Conservation (phyloP, 2,329 filamentous ascomycete genomes). For the Alternaria sp. region DNA sequence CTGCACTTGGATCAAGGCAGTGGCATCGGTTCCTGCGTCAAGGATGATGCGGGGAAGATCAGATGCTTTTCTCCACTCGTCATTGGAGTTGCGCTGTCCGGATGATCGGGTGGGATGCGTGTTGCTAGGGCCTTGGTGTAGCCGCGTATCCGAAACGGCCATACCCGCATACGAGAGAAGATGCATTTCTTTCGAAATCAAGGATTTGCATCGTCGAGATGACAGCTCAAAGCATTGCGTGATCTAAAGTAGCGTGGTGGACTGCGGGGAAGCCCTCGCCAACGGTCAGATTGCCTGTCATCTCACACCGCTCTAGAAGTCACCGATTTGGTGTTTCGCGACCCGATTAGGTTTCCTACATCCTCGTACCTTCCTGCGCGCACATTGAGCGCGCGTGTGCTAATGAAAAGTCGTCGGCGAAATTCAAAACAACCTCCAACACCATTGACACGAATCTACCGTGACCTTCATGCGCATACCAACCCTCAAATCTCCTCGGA, state of each 20-base stretch:
- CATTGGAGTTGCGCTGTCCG: not conserved
- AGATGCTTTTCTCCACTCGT: not conserved
- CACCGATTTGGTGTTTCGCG: not conserved
- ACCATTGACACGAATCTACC: not conserved
- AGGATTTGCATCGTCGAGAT: not conserved
- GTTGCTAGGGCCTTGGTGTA: not conserved
- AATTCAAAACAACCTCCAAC: not conserved
- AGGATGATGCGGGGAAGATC: constrained; percentile 1
- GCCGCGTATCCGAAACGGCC: not conserved
- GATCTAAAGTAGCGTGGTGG: not conserved
- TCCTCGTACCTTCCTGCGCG: not conserved
- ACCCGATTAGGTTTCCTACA: not conserved
- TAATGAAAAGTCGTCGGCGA: not conserved
- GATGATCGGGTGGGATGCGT: not conserved
- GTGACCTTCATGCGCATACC: not conserved
- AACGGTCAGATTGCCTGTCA: not conserved
- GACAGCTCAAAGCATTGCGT: not conserved
- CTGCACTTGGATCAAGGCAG: not conserved
- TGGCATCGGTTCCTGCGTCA: not conserved
- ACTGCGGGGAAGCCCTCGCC: not conserved
- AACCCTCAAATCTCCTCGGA: not conserved
- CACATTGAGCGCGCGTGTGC: not conserved
- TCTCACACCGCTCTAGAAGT: not conserved
- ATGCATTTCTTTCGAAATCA: not conserved
- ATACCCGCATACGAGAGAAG: not conserved